Percentiles rank a stretch among this genome's conserved stretches.
Evolutionary conservation across 192 early-diverging fungal genomes (phyloP).

Genomic region (Dissophora globulifera): DNA sequence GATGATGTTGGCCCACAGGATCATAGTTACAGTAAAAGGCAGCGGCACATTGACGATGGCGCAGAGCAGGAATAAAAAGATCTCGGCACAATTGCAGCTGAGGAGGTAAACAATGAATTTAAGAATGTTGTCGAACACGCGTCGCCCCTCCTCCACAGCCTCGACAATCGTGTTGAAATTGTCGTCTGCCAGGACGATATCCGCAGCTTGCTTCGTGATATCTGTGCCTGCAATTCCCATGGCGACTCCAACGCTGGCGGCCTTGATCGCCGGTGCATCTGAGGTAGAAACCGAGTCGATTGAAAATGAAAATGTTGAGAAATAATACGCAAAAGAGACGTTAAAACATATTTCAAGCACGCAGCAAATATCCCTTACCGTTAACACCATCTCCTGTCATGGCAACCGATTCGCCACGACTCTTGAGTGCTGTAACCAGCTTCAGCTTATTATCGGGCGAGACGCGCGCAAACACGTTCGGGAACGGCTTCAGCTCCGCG

Average conservation of each 20-base stretch:
- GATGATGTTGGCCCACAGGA: conserved; percentile 98
- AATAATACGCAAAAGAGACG: conserved; percentile 32
- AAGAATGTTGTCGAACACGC: conserved; percentile 97
- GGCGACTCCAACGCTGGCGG: conserved; percentile 94
- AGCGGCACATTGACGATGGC: conserved; percentile 79
- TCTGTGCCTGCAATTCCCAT: conserved; percentile 98
- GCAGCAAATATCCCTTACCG: conserved; percentile 41
- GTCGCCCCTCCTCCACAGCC: conserved; percentile 93
- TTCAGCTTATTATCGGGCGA: conserved; percentile 97
- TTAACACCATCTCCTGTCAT: conserved; percentile 99
- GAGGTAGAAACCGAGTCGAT: conserved; percentile 2
- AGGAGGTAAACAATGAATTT: conserved; percentile 97
- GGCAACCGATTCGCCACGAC: conserved; percentile 75
- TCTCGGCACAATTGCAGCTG: conserved; percentile 95
- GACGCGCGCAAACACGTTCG: conserved; percentile 96
- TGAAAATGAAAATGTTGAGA: conserved; percentile 10
- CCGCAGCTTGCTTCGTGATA: conserved; percentile 98
- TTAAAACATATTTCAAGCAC: not conserved
- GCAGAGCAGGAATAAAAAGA: conserved; percentile 87
- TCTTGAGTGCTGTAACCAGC: conserved; percentile 92
- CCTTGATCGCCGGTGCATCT: conserved; percentile 97
- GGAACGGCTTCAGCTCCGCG: conserved; percentile 83
- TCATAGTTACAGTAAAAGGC: conserved; percentile 94
- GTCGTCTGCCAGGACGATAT: conserved; percentile 95
- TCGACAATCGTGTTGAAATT: conserved; percentile 95